Evolutionary conservation across 371 early-diverging fungal species (phyloP).

Genomic region (Rhizopus microsporus): DNA sequence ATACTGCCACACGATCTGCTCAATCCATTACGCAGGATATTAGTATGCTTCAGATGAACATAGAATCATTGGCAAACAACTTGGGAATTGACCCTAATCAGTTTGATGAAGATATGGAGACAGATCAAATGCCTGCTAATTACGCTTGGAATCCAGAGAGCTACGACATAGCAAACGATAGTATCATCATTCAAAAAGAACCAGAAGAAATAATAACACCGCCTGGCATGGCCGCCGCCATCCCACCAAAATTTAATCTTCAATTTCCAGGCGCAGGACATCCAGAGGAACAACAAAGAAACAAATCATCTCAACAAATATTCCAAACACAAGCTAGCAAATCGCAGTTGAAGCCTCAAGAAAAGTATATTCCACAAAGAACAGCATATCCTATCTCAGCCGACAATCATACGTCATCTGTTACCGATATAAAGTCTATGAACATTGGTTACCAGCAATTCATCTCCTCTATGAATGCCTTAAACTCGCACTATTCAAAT

Average conservation of each 20-base stretch:
- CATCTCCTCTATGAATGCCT: not conserved
- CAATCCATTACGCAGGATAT: conserved; percentile 36
- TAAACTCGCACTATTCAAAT: no score
- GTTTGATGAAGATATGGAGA: conserved; percentile 7
- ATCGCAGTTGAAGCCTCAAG: not conserved
- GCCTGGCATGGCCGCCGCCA: not conserved
- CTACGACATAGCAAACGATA: no score
- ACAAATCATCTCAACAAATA: not conserved
- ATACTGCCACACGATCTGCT: conserved; percentile 28
- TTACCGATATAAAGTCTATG: no score
- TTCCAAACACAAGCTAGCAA: not conserved
- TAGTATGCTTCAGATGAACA: conserved; percentile 28
- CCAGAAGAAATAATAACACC: no score
- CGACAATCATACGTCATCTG: no score
- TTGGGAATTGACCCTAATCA: conserved; percentile 32
- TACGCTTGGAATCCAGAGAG: no score
- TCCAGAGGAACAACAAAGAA: not conserved
- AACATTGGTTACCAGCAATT: not conserved
- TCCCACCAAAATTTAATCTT: not conserved
- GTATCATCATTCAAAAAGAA: no score
- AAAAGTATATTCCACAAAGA: not conserved
- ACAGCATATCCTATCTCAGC: no score
- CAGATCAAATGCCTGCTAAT: not conserved
- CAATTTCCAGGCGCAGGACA: not conserved
- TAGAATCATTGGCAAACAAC: conserved; percentile 31